phyloP scores from a whole-genome alignment of 805 yeast species.

The Jamesozyma piceae region DNA sequence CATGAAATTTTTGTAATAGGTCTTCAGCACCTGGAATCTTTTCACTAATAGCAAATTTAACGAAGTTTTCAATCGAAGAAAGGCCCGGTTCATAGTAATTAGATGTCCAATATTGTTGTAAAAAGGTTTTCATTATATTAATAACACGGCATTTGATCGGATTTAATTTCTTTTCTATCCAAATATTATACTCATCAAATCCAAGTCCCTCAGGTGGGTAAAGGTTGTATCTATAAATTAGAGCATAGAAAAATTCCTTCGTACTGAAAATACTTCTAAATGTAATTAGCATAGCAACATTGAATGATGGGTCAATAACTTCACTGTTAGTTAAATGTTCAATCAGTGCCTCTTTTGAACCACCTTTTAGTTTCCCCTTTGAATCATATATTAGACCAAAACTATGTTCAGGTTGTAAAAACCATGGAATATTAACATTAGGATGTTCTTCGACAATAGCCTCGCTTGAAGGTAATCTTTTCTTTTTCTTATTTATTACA shows the following conservation, averaged over 20 bases:
- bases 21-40: slow-evolving; percentile 38
- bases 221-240: slow-evolving; percentile 56
- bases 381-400: slow-evolving; percentile 50
- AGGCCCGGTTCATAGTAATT: slow-evolving; percentile 44
- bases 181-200: slow-evolving; percentile 67
- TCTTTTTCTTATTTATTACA: not conserved
- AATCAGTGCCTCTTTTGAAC: slow-evolving; percentile 66
- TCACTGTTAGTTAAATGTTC: slow-evolving; percentile 75
- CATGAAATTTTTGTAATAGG: slow-evolving; percentile 32
- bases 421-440: slow-evolving; percentile 52
- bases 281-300: slow-evolving; percentile 60
- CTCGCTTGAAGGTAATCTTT: not conserved
- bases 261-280: slow-evolving; percentile 69
- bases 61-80: slow-evolving; percentile 34
- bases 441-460: not conserved
- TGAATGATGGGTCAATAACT: slow-evolving; percentile 50
- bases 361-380: slow-evolving; percentile 72
- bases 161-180: slow-evolving; percentile 63
- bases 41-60: slow-evolving; percentile 33
- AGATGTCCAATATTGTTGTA: slow-evolving; percentile 63
- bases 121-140: slow-evolving; percentile 54
- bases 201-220: slow-evolving; percentile 83
- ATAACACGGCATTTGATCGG: slow-evolving; percentile 61
- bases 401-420: slow-evolving; percentile 57
- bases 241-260: slow-evolving; percentile 45